A percentile compares a stretch with the other conserved stretches of the same genome.
Evolutionary conservation across 2,329 filamentous ascomycete species (phyloP).

Genomic region (Ophiobolus disseminans): DNA sequence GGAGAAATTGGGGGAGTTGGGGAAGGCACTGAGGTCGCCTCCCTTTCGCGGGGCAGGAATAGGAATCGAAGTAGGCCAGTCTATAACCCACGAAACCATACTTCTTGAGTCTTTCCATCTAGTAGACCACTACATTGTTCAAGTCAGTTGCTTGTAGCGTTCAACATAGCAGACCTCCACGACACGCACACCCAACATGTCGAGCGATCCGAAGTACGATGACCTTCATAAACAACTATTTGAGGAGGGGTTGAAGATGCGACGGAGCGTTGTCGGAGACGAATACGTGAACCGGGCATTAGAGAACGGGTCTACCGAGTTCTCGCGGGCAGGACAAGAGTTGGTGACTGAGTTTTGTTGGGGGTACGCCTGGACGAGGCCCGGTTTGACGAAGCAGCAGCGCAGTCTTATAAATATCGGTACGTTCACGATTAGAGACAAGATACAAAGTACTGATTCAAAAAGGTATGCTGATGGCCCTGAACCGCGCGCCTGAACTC

Average conservation of each 20-base stretch:
- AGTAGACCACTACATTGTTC: background rate
- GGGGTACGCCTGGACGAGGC: conserved; percentile 69
- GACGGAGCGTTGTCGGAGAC: conserved; percentile 66
- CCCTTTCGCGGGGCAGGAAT: conserved; percentile 12
- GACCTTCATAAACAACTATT: conserved; percentile 63
- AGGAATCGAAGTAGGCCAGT: no score
- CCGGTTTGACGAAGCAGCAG: conserved; percentile 67
- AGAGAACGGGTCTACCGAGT: conserved; percentile 64
- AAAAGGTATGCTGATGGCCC: conserved; percentile 68
- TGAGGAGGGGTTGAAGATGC: conserved; percentile 66
- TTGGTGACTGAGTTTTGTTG: conserved; percentile 70
- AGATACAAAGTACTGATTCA: no score
- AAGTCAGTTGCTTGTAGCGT: no score
- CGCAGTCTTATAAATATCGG: conserved; percentile 69
- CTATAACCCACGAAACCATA: background rate
- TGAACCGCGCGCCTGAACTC: conserved; percentile 66
- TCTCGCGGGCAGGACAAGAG: conserved; percentile 67
- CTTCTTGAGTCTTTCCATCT: conserved; percentile 6
- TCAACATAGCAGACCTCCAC: no score
- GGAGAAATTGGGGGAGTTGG: conserved; percentile 33
- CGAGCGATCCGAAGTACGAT: conserved; percentile 51
- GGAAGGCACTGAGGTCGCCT: conserved; percentile 31
- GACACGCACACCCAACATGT: conserved; percentile 39
- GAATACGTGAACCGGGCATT: conserved; percentile 66
- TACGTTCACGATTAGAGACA: no score